Evolutionary conservation across 2,329 filamentous ascomycete genomes (phyloP).

Genomic region (Xylaria arbuscula): DNA sequence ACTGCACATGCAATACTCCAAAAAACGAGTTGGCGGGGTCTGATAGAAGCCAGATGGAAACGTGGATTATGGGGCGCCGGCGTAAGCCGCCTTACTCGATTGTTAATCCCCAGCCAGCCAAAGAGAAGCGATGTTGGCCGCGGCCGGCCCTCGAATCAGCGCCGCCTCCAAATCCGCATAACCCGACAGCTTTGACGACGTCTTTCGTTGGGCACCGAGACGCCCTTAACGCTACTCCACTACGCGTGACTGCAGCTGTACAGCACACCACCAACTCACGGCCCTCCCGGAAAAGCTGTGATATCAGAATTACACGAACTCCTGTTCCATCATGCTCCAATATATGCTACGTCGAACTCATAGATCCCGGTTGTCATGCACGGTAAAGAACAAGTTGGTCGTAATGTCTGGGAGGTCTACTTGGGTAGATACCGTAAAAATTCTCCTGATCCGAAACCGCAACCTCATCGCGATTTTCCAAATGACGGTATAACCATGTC

Average conservation of each 20-base stretch:
- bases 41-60: slow-evolving; percentile 38
- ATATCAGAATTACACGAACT: slow-evolving; percentile 46
- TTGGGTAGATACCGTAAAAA: slow-evolving; percentile 21
- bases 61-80: slow-evolving; percentile 39
- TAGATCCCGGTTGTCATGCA: slow-evolving; percentile 43
- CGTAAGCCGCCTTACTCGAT: slow-evolving; percentile 44
- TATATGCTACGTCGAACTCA: slow-evolving; percentile 39
- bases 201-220: slow-evolving; percentile 62
- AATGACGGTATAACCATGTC: slow-evolving; percentile 30
- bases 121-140: slow-evolving; percentile 43
- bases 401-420: slow-evolving; percentile 23
- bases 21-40: slow-evolving; percentile 20
- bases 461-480: slow-evolving; percentile 23
- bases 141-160: slow-evolving; percentile 48
- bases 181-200: slow-evolving; percentile 53
- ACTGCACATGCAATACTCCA: slow-evolving; percentile 11
- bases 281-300: slow-evolving; percentile 46
- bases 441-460: slow-evolving; percentile 25
- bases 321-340: slow-evolving; percentile 40
- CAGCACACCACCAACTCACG: slow-evolving; percentile 62
- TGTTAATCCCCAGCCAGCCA: slow-evolving; percentile 46
- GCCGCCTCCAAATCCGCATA: slow-evolving; percentile 41
- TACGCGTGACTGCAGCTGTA: slow-evolving; percentile 52
- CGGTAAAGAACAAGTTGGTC: slow-evolving; percentile 31
- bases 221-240: slow-evolving; percentile 57